A percentile compares a stretch with the other conserved stretches of the same genome.
These are phyloP conservation scores for Exophiala spinifera DNA, from an alignment of 2,329 filamentous ascomycete species.

Conservation along the genomic window DNA sequence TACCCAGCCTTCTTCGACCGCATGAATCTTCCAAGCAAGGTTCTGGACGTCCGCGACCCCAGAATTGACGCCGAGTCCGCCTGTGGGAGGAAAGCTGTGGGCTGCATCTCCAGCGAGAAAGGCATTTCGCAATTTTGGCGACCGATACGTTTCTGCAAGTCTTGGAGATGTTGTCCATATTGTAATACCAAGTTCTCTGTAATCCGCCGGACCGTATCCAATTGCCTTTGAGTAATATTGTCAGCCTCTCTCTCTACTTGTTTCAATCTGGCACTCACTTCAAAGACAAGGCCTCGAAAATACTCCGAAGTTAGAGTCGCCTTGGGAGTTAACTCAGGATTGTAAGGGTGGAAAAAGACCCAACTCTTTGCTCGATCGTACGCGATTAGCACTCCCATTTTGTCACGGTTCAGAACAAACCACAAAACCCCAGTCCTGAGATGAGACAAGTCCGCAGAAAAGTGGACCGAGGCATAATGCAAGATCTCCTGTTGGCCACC, in stretches of 20 bases:
- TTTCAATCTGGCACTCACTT: not conserved
- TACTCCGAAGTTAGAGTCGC: not conserved
- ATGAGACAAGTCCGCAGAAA: not conserved
- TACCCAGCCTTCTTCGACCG: conserved; percentile 35
- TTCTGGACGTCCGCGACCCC: conserved; percentile 55
- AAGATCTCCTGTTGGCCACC: not conserved
- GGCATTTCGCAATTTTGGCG: not conserved
- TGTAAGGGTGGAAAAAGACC: not conserved
- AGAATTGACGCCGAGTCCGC: conserved; percentile 58
- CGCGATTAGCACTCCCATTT: not conserved
- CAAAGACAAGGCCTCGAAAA: not conserved
- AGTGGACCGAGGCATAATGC: not conserved
- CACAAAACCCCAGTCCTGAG: not conserved
- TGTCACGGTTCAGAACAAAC: not conserved
- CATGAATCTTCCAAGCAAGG: conserved; percentile 45
- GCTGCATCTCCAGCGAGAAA: conserved; percentile 49
- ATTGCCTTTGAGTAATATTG: too few species aligned
- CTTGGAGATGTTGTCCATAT: not conserved
- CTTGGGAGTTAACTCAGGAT: not conserved
- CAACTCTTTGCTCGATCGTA: not conserved
- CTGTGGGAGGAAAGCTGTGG: conserved; percentile 55
- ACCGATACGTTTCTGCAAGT: not conserved
- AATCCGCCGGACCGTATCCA: not conserved
- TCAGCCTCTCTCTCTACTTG: not conserved
- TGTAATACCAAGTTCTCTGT: not conserved